Conservation (phyloP, 2,329 filamentous ascomycete genomes). For the Acrodontium crateriforme region DNA sequence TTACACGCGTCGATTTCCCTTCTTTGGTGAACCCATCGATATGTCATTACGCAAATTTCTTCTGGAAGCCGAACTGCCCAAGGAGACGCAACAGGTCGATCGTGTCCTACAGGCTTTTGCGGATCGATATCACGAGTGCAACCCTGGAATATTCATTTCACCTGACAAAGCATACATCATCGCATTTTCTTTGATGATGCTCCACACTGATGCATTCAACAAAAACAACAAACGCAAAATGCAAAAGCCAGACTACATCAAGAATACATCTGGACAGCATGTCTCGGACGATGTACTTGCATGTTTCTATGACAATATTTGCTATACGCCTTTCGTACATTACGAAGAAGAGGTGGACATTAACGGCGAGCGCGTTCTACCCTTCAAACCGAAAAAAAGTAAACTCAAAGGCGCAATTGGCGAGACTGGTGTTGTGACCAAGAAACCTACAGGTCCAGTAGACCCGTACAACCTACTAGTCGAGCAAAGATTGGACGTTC, state of each 20-base stretch:
- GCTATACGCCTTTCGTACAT: slow-evolving; percentile 95
- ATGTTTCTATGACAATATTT: slow-evolving; percentile 97
- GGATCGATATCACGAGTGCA: slow-evolving; percentile 95
- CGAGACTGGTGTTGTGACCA: slow-evolving; percentile 49
- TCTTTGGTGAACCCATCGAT: slow-evolving; percentile 94
- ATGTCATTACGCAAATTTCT: slow-evolving; percentile 93
- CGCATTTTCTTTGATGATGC: slow-evolving; percentile 86
- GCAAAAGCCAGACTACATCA: slow-evolving; percentile 89
- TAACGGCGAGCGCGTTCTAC: slow-evolving; percentile 57
- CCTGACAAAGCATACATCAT: slow-evolving; percentile 97
- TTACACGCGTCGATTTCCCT: slow-evolving; percentile 89
- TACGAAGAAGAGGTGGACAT: slow-evolving; percentile 85
- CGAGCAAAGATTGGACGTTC: slow-evolving; percentile 68
- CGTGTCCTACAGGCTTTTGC: slow-evolving; percentile 87
- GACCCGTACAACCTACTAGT: slow-evolving; percentile 93
- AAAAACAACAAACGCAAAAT: slow-evolving; percentile 99
- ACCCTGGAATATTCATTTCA: slow-evolving; percentile 82
- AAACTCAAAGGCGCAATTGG: slow-evolving; percentile 52
- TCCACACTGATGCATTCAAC: slow-evolving; percentile 99
- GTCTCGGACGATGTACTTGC: slow-evolving; percentile 88
- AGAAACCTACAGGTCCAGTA: slow-evolving; percentile 55
- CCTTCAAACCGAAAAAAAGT: slow-evolving; percentile 55
- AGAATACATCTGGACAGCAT: slow-evolving; percentile 81
- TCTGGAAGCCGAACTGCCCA: slow-evolving; percentile 91
- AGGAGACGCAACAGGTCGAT: slow-evolving; percentile 97